Percentiles rank a stretch among this genome's conserved stretches.
Conservation (phyloP, 1,139 yeast species). For the Meyerozyma carpophila region DNA sequence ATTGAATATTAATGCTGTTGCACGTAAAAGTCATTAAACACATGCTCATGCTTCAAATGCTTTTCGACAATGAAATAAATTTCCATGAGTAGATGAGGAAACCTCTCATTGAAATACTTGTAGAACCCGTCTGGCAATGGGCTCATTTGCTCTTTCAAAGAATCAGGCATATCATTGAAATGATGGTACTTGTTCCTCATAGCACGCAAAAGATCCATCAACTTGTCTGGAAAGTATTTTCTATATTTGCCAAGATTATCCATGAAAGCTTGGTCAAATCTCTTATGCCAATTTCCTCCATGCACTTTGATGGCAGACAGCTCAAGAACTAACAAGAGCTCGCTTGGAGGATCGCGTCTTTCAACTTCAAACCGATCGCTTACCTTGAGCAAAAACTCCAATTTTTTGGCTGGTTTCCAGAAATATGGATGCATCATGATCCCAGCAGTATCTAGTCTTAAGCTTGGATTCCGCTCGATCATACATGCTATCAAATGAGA, state of each 20-base stretch:
- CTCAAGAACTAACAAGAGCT: conserved; percentile 57
- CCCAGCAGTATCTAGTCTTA: conserved; percentile 66
- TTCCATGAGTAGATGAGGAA: conserved; percentile 76
- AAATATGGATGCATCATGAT: conserved; percentile 83
- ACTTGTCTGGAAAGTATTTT: conserved; percentile 71
- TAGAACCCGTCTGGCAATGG: conserved; percentile 84
- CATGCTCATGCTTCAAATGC: conserved; percentile 56
- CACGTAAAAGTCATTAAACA: conserved; percentile 47
- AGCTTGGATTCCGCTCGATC: conserved; percentile 62
- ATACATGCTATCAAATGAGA: conserved; percentile 65
- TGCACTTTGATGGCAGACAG: conserved; percentile 46
- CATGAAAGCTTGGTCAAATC: conserved; percentile 65
- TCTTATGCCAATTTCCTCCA: conserved; percentile 71
- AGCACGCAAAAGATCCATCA: conserved; percentile 85
- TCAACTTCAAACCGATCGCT: conserved; percentile 91
- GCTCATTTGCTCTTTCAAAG: conserved; percentile 57
- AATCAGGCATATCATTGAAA: conserved; percentile 78
- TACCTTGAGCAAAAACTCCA: conserved; percentile 78
- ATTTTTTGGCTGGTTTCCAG: conserved; percentile 71
- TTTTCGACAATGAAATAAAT: conserved; percentile 61
- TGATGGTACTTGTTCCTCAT: conserved; percentile 91
- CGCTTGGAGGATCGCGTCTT: conserved; percentile 80
- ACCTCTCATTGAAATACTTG: conserved; percentile 62
- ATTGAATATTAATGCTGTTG: not conserved
- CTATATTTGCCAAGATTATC: conserved; percentile 87